Evolutionary conservation across 495 filamentous ascomycete species (phyloP), one percentile per base, ranked within the genome.

Genomic region (Xylaria scruposa): DNA sequence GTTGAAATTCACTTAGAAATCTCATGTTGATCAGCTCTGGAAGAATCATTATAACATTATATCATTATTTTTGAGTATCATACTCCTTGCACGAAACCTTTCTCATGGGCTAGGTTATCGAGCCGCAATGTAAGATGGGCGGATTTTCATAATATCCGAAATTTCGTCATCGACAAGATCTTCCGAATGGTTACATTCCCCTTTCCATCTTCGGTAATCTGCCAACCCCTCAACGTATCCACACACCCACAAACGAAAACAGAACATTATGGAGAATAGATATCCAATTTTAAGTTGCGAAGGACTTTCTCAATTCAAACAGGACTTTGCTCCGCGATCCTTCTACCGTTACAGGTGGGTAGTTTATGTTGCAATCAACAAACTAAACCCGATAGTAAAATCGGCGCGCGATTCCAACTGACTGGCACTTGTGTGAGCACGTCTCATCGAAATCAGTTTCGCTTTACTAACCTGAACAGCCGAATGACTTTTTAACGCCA

Each of bases 401-500:
- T 8, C 13, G n/a, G 31, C 31, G 6, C 33, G 12, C 58, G 26
- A 56, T 56, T 60, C 17, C 9, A 60, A 21, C 9, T 26, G 44
- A n/a, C 67, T 69, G 21, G 10, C 13, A 33, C 1, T 8, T 9
- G 42, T 24, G 19, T 69, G 42, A 70, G 68, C 33, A 63, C 60
- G 10, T 61, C 21, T 70, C 58, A 21, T 36, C 4, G 17, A 64
- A 21, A 15, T 8, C 17, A 17, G 19, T 10, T 40, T 54, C 12
- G 42, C 10, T 31, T 10, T 42, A 70, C 56, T 70, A 17, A 62
- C 68, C 46, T 54, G 44, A 53, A 26, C 10, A 24, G 36, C 59
- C 40, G 33, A 26, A 24, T 6, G 58, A 0, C 19, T 19, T 4
- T 51, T 61, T n/a, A 72, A 70, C 64, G 72, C 47, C 74, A 74